Percentiles rank a stretch among this genome's conserved stretches.
These are phyloP conservation scores for Ophioceras dolichostomum DNA, from an alignment of 2,329 filamentous ascomycete species.

Conservation along the genomic window DNA sequence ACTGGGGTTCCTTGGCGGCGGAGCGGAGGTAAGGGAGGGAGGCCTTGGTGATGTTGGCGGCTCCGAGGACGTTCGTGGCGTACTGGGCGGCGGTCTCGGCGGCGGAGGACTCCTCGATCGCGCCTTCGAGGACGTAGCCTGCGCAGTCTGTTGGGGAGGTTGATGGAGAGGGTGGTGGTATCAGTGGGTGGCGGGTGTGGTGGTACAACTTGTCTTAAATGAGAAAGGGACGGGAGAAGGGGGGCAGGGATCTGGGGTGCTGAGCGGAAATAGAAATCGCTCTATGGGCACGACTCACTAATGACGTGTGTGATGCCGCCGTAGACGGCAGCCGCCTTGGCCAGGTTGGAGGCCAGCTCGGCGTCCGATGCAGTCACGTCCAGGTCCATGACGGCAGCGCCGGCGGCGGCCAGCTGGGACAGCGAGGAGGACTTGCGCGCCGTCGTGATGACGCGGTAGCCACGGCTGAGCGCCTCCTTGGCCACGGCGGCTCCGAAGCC, in stretches of 20 bases:
- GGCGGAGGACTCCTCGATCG: neutral
- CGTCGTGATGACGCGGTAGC: slow-evolving; percentile 28
- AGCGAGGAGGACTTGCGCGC: slow-evolving; percentile 8
- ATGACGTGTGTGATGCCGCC: neutral
- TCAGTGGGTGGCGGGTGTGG: too few relatives aligned
- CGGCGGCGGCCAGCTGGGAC: neutral
- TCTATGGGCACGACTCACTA: neutral
- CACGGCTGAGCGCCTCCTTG: slow-evolving; percentile 19
- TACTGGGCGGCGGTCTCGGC: neutral
- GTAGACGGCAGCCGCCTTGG: neutral
- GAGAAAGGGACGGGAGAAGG: too few relatives aligned
- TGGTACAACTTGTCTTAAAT: too few relatives aligned
- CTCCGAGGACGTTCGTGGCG: slow-evolving; percentile 1
- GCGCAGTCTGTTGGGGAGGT: neutral
- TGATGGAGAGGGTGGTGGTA: too few relatives aligned
- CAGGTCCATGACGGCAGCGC: slow-evolving; percentile 19
- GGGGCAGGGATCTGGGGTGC: too few relatives aligned
- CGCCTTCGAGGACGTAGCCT: slow-evolving; percentile 1
- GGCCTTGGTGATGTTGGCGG: slow-evolving; percentile 3
- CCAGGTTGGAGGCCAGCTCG: slow-evolving; percentile 1
- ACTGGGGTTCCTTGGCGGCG: neutral
- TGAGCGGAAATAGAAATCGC: too few relatives aligned
- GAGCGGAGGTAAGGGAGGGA: neutral
- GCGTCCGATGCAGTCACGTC: slow-evolving; percentile 2
- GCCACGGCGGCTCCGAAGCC: slow-evolving; percentile 26